Percentiles rank a stretch among this genome's conserved stretches.
Evolutionary conservation across 164 flowering plant species (phyloP).

Genomic region (Annona cherimola): DNA sequence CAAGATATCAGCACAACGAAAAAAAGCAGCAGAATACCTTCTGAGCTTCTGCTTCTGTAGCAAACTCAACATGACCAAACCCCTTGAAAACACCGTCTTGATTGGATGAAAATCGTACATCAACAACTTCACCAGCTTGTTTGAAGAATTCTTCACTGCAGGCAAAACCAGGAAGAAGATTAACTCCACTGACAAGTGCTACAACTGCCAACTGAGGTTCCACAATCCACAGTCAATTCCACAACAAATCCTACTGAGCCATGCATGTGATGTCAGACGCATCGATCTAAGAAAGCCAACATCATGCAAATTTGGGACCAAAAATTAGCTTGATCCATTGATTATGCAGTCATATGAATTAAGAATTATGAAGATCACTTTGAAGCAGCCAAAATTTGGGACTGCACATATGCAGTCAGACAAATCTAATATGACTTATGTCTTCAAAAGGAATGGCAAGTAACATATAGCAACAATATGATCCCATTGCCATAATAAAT

Average conservation of each 20-base stretch:
- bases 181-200: background rate
- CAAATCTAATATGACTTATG: no score
- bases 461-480: background rate
- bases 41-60: conserved; percentile 53
- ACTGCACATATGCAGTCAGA: no score
- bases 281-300: no score
- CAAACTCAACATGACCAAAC: conserved; percentile 89
- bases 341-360: no score
- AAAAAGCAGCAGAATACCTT: conserved; percentile 33
- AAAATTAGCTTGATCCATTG: no score
- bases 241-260: no score
- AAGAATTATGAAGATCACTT: no score
- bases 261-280: no score
- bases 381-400: no score
- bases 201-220: background rate
- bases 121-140: conserved; percentile 58
- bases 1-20: background rate
- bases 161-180: background rate
- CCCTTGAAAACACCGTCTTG: conserved; percentile 61
- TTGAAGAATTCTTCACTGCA: conserved; percentile 66
- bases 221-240: background rate
- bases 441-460: no score
- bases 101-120: conserved; percentile 52
- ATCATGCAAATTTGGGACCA: no score
- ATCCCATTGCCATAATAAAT: background rate